Conservation (phyloP, 2,329 filamentous ascomycete genomes). For the Penicillium sumatraense region DNA sequence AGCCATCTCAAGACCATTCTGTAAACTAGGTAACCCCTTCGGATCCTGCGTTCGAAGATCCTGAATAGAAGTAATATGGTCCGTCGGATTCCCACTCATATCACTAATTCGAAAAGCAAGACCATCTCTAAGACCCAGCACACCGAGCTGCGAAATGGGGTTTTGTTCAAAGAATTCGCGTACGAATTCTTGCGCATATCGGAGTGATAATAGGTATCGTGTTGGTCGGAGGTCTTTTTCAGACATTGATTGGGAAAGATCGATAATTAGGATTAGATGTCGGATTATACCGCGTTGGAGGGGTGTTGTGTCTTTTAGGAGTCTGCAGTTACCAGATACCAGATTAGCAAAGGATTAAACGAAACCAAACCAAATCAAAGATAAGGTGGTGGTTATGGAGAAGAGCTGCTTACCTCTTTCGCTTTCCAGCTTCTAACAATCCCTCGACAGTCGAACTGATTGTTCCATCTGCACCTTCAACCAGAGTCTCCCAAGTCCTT, state of each 20-base stretch:
- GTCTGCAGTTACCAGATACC: conserved; percentile 50
- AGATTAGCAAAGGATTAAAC: neutral
- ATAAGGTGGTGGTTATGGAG: too few relatives aligned
- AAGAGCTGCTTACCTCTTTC: conserved; percentile 68
- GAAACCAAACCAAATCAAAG: too few relatives aligned
- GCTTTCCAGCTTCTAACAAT: conserved; percentile 79
- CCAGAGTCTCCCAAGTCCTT: conserved; percentile 67
- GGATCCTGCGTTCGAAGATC: conserved; percentile 69
- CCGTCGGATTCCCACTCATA: conserved; percentile 86
- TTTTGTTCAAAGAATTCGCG: conserved; percentile 98
- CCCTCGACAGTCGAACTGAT: conserved; percentile 74
- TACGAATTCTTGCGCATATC: conserved; percentile 85
- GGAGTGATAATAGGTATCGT: conserved; percentile 79
- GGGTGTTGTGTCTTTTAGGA: conserved; percentile 92
- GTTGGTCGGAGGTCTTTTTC: conserved; percentile 94
- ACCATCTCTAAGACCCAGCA: conserved; percentile 92
- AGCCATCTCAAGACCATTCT: conserved; percentile 96
- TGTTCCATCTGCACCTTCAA: conserved; percentile 78
- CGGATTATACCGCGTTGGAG: conserved; percentile 96
- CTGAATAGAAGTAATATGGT: conserved; percentile 79
- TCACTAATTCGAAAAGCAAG: conserved; percentile 84
- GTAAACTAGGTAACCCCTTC: conserved; percentile 77
- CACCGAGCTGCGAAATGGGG: conserved; percentile 91
- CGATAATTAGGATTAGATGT: conserved; percentile 88
- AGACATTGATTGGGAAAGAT: conserved; percentile 90